Percentiles rank a stretch among this genome's conserved stretches.
Conservation (phyloP, 2,329 filamentous ascomycete genomes). For the Colletotrichum sp. region DNA sequence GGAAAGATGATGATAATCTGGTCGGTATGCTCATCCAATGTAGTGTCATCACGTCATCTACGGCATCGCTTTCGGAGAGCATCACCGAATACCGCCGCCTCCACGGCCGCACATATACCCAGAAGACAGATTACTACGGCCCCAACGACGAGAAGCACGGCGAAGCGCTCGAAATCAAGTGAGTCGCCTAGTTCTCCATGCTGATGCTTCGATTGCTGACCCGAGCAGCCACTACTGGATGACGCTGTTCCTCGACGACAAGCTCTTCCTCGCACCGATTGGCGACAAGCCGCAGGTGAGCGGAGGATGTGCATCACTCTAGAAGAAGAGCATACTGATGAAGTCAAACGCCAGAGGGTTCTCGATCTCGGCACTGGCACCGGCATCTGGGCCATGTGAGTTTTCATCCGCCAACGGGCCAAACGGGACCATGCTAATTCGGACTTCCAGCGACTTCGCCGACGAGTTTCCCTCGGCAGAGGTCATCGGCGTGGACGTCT, state of each 20-base stretch:
- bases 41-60: background rate
- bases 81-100: background rate
- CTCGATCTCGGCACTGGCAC: slow-evolving; percentile 48
- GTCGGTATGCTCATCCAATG: background rate
- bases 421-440: too few relatives aligned
- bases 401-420: background rate
- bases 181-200: background rate
- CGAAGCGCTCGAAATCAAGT: slow-evolving; percentile 25
- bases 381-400: slow-evolving; percentile 46
- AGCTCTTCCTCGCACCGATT: slow-evolving; percentile 17
- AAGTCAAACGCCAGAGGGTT: slow-evolving; percentile 33
- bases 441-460: slow-evolving; percentile 47
- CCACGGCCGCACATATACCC: background rate
- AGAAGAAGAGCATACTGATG: background rate
- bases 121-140: slow-evolving; percentile 27
- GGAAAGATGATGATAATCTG: background rate
- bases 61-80: background rate
- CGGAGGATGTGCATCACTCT: background rate
- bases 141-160: slow-evolving; percentile 30
- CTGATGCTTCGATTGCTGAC: background rate
- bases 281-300: slow-evolving; percentile 1
- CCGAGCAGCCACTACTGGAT: slow-evolving; percentile 25
- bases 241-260: slow-evolving; percentile 25
- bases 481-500: slow-evolving; percentile 57
- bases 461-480: slow-evolving; percentile 45